Conservation (phyloP, 768 basidiomycete species). For the Clavaria fumosa region DNA sequence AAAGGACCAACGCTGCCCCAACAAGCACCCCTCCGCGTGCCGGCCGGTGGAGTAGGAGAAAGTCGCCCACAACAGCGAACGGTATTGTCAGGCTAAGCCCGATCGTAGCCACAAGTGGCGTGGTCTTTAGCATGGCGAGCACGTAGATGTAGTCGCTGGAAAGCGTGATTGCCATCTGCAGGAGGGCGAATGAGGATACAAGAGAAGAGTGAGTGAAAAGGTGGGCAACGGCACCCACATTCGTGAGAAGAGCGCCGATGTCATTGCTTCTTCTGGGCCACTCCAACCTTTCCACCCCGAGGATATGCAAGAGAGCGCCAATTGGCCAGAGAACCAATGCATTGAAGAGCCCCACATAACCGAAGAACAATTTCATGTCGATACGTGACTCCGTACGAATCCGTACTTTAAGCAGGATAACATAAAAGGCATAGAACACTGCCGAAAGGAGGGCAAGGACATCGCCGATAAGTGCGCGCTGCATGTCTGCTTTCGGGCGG, state of each 20-base stretch:
- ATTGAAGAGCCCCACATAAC: slow-evolving; percentile 84
- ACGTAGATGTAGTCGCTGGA: slow-evolving; percentile 79
- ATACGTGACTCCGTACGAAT: slow-evolving; percentile 70
- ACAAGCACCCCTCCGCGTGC: slow-evolving; percentile 43
- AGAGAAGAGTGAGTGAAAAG: slow-evolving; percentile 1
- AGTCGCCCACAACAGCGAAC: slow-evolving; percentile 73
- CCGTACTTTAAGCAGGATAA: slow-evolving; percentile 77
- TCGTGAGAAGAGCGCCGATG: slow-evolving; percentile 22
- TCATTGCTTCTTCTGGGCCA: slow-evolving; percentile 36
- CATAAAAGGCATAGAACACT: slow-evolving; percentile 76
- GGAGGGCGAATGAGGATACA: not conserved
- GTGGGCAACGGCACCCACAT: slow-evolving; percentile 16
- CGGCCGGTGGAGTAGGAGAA: slow-evolving; percentile 43
- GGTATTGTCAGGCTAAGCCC: slow-evolving; percentile 92
- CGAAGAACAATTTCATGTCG: slow-evolving; percentile 91
- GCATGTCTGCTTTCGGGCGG: slow-evolving; percentile 11
- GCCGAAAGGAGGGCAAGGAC: slow-evolving; percentile 75
- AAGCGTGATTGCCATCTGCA: slow-evolving; percentile 69
- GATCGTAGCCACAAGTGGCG: slow-evolving; percentile 83
- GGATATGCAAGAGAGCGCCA: slow-evolving; percentile 58
- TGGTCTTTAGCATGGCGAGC: slow-evolving; percentile 91
- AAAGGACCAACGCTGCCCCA: slow-evolving; percentile 64
- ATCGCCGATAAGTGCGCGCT: slow-evolving; percentile 54
- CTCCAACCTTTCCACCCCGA: slow-evolving; percentile 61
- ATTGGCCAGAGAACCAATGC: slow-evolving; percentile 63